Conservation (phyloP, 2,329 filamentous ascomycete genomes). For the Juglanconis sp. region DNA sequence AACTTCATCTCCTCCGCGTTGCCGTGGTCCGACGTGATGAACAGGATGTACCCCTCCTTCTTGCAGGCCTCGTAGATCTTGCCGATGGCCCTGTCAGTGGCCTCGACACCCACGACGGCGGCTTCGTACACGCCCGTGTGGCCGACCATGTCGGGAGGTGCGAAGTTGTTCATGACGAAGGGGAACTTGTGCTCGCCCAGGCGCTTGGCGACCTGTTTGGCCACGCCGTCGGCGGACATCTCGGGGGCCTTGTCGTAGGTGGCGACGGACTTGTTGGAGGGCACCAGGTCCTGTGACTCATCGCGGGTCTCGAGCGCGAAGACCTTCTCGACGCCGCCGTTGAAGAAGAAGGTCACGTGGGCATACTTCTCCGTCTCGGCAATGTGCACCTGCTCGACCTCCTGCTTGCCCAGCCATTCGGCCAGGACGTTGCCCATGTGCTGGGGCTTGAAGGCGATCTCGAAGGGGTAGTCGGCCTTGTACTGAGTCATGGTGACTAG, state of each 20-base stretch:
- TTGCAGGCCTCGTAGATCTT: slow-evolving; percentile 91
- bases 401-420: slow-evolving; percentile 90
- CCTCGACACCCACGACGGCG: slow-evolving; percentile 76
- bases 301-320: slow-evolving; percentile 91
- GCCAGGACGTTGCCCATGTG: slow-evolving; percentile 97
- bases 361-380: slow-evolving; percentile 99
- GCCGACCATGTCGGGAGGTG: slow-evolving; percentile 97
- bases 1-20: slow-evolving; percentile 99
- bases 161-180: slow-evolving; percentile 99
- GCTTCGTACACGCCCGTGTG: slow-evolving; percentile 98
- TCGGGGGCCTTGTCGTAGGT: slow-evolving; percentile 94
- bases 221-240: slow-evolving; percentile 92
- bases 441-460: slow-evolving; percentile 89
- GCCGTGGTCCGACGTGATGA: slow-evolving; percentile 94
- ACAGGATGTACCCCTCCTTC: slow-evolving; percentile 87
- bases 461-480: slow-evolving; percentile 91
- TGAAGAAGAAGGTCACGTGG: slow-evolving; percentile 99
- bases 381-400: slow-evolving; percentile 88
- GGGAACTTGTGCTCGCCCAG: slow-evolving; percentile 83
- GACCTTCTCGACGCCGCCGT: slow-evolving; percentile 94
- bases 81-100: slow-evolving; percentile 92
- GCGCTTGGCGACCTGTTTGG: slow-evolving; percentile 83
- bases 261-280: slow-evolving; percentile 83
- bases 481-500: slow-evolving; percentile 98
- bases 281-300: slow-evolving; percentile 72